These are phyloP conservation scores for Drosera spatulata DNA, from an alignment of 179 eudicot genomes.

Conservation along the genomic window DNA sequence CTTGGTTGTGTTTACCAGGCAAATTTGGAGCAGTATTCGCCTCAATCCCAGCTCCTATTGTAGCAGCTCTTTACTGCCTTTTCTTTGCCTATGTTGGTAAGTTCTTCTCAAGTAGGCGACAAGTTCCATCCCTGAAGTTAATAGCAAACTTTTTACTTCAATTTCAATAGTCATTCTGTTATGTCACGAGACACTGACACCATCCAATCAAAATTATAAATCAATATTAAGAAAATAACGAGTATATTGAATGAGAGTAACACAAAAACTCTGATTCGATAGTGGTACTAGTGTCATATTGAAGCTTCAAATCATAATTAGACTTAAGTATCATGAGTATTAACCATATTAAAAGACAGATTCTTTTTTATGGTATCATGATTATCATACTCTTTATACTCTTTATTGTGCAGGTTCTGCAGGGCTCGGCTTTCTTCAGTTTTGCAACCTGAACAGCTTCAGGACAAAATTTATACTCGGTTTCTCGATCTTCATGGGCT, in stretches of 20 bases:
- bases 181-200: not conserved
- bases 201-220: not conserved
- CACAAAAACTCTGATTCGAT: no score
- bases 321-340: no score
- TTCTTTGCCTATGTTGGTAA: conserved; percentile 47
- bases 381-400: not conserved
- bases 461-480: conserved; percentile 78
- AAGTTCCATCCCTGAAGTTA: not conserved
- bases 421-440: conserved; percentile 78
- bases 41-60: conserved; percentile 46
- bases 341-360: no score
- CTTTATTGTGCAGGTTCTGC: conserved; percentile 51
- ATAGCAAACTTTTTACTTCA: no score
- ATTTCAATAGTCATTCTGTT: not conserved
- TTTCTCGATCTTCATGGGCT: conserved; percentile 86
- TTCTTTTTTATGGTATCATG: no score
- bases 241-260: no score
- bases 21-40: conserved; percentile 46
- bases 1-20: conserved; percentile 11
- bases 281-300: no score
- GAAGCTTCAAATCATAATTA: no score
- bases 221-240: no score
- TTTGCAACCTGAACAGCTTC: conserved; percentile 93
- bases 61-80: conserved; percentile 44
- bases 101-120: not conserved